Conservation (phyloP, 2,329 filamentous ascomycete species). For the Aaosphaeria arxii region DNA sequence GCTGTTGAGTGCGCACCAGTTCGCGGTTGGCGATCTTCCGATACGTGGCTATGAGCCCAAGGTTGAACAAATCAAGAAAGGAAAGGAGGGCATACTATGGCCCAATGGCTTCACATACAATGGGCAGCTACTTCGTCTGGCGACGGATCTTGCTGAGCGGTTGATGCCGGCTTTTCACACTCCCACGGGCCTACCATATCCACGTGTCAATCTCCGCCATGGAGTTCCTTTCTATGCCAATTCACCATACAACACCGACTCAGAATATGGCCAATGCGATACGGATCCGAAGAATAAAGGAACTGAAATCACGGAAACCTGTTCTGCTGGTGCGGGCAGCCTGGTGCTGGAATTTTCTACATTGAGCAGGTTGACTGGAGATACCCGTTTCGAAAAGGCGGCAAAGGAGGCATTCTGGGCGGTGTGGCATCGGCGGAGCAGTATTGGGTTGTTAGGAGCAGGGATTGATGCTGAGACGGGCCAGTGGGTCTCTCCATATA, state of each 20-base stretch:
- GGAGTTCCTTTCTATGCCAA: constrained; percentile 92
- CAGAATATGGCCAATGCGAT: constrained; percentile 47
- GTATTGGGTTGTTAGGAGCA: constrained; percentile 82
- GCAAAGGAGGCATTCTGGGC: constrained; percentile 96
- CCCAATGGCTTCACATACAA: constrained; percentile 77
- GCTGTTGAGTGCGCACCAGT: constrained; percentile 86
- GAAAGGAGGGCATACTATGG: constrained; percentile 60
- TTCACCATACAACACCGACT: constrained; percentile 68
- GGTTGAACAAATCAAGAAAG: constrained; percentile 28
- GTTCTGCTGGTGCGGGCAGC: constrained; percentile 94
- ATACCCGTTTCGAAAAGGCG: constrained; percentile 81
- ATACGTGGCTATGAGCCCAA: constrained; percentile 71
- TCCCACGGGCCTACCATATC: constrained; percentile 87
- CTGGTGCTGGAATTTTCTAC: constrained; percentile 91
- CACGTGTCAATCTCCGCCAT: constrained; percentile 83
- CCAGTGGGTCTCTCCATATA: constrained; percentile 80
- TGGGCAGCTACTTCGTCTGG: constrained; percentile 85
- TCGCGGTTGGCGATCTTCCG: constrained; percentile 85
- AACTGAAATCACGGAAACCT: constrained; percentile 87
- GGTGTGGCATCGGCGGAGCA: constrained; percentile 85
- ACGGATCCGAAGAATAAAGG: constrained; percentile 45
- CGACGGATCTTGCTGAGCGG: constrained; percentile 77
- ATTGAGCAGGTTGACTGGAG: constrained; percentile 81
- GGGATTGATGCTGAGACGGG: constrained; percentile 91
- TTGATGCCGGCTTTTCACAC: constrained; percentile 91